A percentile compares a stretch with the other conserved stretches of the same genome.
phyloP scores from a whole-genome alignment of 768 basidiomycete species.

The Suillus spraguei region DNA sequence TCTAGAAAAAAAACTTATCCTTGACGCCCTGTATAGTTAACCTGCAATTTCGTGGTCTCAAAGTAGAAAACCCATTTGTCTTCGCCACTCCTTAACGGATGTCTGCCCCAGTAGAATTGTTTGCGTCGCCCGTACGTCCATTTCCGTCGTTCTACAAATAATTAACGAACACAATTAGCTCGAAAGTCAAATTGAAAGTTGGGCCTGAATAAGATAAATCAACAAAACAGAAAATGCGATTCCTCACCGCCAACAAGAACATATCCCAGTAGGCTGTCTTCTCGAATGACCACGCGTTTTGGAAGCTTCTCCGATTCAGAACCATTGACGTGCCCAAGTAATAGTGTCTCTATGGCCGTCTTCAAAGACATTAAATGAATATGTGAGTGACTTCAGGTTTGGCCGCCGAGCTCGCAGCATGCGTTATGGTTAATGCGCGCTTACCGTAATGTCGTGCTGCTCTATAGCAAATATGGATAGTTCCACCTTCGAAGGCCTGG shows the following conservation, averaged over 20 bases:
- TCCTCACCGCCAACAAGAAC: constrained; percentile 4
- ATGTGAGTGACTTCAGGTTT: neutral
- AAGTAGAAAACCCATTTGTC: constrained; percentile 8
- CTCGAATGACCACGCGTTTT: neutral
- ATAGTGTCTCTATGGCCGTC: constrained; percentile 4
- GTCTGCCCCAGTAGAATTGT: constrained; percentile 6
- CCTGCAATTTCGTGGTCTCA: neutral
- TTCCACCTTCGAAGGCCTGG: neutral
- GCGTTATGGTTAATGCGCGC: neutral
- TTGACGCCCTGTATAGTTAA: neutral
- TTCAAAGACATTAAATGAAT: neutral
- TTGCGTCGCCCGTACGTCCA: constrained; percentile 1
- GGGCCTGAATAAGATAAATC: neutral
- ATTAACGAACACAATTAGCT: neutral
- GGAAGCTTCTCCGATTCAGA: neutral
- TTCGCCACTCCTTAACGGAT: constrained; percentile 2
- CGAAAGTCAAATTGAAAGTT: neutral
- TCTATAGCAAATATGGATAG: neutral
- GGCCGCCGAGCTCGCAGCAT: neutral
- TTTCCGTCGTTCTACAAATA: neutral
- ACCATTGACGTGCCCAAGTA: neutral
- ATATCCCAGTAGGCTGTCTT: constrained; percentile 4
- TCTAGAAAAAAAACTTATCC: neutral
- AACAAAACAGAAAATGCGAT: neutral
- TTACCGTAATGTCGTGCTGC: constrained; percentile 4